phyloP scores from a whole-genome alignment of 2,329 filamentous ascomycete genomes.

The Colletotrichum sp. region DNA sequence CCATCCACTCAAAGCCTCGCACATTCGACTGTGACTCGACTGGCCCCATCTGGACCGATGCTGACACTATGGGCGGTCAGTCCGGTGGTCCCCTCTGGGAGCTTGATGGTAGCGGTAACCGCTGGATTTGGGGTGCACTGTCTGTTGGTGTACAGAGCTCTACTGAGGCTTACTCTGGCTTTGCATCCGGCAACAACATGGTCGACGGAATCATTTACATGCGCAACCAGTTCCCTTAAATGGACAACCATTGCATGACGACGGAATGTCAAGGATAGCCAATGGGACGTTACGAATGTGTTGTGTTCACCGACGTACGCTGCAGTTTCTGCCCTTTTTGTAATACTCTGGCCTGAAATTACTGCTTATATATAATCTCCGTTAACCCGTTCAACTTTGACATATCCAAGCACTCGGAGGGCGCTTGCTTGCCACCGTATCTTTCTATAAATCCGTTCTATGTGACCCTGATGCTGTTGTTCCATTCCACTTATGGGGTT shows the following conservation, averaged over 20 bases:
- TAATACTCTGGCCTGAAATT: no score
- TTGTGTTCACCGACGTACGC: not conserved
- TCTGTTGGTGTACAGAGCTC: not conserved
- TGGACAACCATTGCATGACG: not conserved
- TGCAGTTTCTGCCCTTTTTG: not conserved
- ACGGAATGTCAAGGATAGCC: not conserved
- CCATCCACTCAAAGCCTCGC: not conserved
- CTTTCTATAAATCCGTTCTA: no score
- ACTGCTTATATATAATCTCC: no score
- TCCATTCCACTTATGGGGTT: no score
- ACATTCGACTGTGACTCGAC: slow-evolving; percentile 14
- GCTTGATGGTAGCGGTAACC: not conserved
- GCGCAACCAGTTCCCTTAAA: not conserved
- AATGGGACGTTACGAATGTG: not conserved
- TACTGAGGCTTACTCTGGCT: not conserved
- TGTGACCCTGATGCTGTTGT: no score
- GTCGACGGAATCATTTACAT: not conserved
- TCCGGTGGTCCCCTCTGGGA: slow-evolving; percentile 23
- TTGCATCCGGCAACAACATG: not conserved
- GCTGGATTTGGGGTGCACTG: not conserved
- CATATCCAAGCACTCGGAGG: no score
- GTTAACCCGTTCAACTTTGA: no score
- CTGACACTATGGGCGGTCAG: slow-evolving; percentile 21
- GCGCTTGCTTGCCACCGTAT: no score
- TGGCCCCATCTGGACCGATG: slow-evolving; percentile 16